Base-by-base conservation (phyloP, 805 yeast genomes). In the Candida mattraensis region DNA sequence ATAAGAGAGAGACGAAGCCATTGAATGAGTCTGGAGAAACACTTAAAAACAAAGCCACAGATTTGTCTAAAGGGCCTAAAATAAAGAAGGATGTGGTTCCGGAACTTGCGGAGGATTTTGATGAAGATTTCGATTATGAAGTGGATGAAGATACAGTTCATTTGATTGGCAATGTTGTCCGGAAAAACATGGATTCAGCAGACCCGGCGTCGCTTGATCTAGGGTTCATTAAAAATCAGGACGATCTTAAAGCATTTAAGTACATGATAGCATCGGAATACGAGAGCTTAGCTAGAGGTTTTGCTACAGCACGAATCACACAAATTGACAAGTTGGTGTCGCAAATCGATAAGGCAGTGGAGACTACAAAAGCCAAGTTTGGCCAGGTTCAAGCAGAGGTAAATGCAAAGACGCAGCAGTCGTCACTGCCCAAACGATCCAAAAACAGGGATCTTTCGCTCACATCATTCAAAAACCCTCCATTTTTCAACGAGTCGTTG, bases 261-360 rank as follows among this genome's bases (percentile, higher is more conserved):
- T 30, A 31, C 8, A 35, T 42, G 28, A 42, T 66, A 3, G 56
- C 61, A 1, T 28, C 42, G 5, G 64, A 63, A 34, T 66, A 63
- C 47, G 54, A 53, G 24, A 40, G 44, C 3, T 39, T 66, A 3
- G 48, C 66, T 2, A 46, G 42, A 19, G 51, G 52, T 13, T 63
- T 65, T 30, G 46, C 58, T 9, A 35, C 38, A 11, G 48, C 64
- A 3, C 44, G 67, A 28, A 31, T 60, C 3, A 19, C 51, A 1
- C 49, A 66, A 24, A 53, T 63, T 2, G 66, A 63, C 33, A 49
- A 63, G 12, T 42, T 60, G 39, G 45, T 64, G 5, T 25, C 50
- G n/a, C 45, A 51, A 19, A 57, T 66, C 16, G 69, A 64, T 24
- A 47, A 51, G 13, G 24, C 54, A 0, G 56, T 62, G n/a, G 35